These are phyloP conservation scores for Linnemannia elongata DNA, from an alignment of 192 early-diverging fungal species.

Conservation along the genomic window DNA sequence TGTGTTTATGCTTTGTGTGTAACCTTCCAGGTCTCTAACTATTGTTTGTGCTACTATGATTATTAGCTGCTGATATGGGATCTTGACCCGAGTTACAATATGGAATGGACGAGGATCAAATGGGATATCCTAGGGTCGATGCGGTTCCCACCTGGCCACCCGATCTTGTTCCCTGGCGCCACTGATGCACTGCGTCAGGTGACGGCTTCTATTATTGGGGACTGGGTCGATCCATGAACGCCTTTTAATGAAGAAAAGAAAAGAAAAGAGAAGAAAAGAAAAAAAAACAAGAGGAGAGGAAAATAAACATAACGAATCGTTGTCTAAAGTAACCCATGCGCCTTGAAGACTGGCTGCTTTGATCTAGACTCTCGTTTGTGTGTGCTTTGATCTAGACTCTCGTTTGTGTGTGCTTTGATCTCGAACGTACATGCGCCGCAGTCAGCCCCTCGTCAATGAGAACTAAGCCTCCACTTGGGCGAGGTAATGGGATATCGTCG, in stretches of 20 bases:
- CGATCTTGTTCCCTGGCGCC: slow-evolving; percentile 48
- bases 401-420: no score
- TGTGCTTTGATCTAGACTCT: no score
- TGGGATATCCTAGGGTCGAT: slow-evolving; percentile 50
- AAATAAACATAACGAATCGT: background rate
- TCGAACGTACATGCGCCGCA: no score
- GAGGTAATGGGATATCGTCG: no score
- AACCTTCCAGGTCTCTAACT: background rate
- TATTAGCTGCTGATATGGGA: slow-evolving; percentile 48
- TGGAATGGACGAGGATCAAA: slow-evolving; percentile 50
- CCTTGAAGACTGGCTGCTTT: background rate
- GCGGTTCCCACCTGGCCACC: slow-evolving; percentile 53
- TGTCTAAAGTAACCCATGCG: background rate
- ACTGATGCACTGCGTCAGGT: slow-evolving; percentile 27
- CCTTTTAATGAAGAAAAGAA: background rate
- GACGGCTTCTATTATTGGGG: slow-evolving; percentile 29
- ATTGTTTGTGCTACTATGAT: background rate
- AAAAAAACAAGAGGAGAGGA: background rate
- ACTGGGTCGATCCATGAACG: slow-evolving; percentile 8
- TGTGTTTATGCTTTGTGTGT: background rate
- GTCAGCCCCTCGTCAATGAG: no score
- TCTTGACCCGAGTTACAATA: slow-evolving; percentile 36
- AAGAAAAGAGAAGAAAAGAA: background rate
- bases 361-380: no score
- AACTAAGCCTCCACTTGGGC: no score